Evolutionary conservation across 441 rosid genomes (phyloP).

Genomic region (Pelargonium cotyledonis): DNA sequence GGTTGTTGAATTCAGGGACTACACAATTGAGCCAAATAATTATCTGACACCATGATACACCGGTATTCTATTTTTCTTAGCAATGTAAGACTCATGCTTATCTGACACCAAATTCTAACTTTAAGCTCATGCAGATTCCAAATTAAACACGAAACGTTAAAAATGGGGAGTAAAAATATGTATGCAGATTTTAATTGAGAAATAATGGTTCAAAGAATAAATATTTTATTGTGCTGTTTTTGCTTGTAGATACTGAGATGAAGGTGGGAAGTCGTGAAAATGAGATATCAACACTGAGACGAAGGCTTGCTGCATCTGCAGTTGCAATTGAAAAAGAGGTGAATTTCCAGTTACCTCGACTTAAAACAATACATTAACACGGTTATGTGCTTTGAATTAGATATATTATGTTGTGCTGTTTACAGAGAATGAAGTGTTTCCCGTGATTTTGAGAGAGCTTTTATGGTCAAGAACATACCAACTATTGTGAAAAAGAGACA

Average conservation of each 20-base stretch:
- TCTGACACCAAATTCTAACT: no score
- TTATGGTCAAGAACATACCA: no score
- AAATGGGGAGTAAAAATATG: background rate
- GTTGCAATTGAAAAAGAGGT: conserved; percentile 94
- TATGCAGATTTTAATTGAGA: background rate
- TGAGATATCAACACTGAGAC: conserved; percentile 53
- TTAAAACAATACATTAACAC: conserved; percentile 16
- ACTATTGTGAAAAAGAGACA: no score
- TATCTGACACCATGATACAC: background rate
- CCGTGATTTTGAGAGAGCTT: conserved; percentile 38
- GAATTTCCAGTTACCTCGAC: conserved; percentile 18
- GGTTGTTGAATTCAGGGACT: no score
- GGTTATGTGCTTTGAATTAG: conserved; percentile 10
- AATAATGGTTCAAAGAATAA: background rate
- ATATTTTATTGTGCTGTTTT: conserved; percentile 10
- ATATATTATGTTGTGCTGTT: conserved; percentile 21
- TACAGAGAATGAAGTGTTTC: conserved; percentile 95
- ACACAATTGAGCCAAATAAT: no score
- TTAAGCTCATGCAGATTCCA: background rate
- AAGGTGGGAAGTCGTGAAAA: conserved; percentile 49
- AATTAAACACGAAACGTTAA: background rate
- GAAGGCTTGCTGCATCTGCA: conserved; percentile 71
- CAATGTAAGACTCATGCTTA: background rate
- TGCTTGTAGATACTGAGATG: conserved; percentile 52
- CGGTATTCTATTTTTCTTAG: background rate